Evolutionary conservation across 2,329 filamentous ascomycete genomes (phyloP).

Genomic region (Alternaria gaisen): DNA sequence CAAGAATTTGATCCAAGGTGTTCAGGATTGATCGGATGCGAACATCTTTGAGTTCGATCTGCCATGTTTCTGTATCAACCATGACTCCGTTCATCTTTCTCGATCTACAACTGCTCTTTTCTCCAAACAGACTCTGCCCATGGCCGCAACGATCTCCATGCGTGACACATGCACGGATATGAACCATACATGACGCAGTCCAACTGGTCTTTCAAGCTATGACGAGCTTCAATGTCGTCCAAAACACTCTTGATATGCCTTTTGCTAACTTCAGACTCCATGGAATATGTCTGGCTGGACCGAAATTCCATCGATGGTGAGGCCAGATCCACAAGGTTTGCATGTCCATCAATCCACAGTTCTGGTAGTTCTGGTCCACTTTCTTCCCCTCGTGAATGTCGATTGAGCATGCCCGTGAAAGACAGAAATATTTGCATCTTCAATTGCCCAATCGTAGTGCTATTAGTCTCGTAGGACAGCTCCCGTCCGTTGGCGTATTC

Average conservation of each 20-base stretch:
- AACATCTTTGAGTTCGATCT: background rate
- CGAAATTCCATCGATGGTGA: background rate
- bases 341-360: background rate
- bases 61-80: background rate
- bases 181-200: background rate
- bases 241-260: background rate
- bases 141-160: background rate
- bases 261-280: too few species aligned
- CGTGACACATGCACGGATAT: background rate
- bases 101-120: background rate
- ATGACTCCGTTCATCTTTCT: background rate
- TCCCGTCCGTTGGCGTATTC: background rate
- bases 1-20: slow-evolving; percentile 46
- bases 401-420: background rate
- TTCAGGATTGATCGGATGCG: slow-evolving; percentile 22
- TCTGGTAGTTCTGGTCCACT: too few species aligned
- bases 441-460: background rate
- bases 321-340: background rate
- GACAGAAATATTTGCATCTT: background rate
- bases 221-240: background rate
- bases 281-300: background rate
- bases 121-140: background rate
- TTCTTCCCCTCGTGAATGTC: background rate
- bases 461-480: background rate
- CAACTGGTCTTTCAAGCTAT: background rate